A percentile compares a stretch with the other conserved stretches of the same genome.
These are phyloP conservation scores for Thalassiosira pacifica DNA, from an alignment of 352 stramenopile genomes.

Conservation along the genomic window DNA sequence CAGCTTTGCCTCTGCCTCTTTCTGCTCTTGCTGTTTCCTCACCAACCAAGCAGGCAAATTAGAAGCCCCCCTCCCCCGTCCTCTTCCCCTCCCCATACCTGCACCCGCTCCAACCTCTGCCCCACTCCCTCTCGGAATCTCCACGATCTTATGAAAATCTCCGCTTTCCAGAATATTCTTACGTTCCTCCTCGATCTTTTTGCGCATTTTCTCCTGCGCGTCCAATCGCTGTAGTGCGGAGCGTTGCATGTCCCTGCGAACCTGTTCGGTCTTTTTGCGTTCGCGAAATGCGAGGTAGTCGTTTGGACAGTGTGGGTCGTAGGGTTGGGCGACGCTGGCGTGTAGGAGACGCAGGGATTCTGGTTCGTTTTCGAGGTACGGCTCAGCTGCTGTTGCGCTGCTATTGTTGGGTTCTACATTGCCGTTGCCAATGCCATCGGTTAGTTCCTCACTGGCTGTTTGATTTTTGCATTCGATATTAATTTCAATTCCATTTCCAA, in stretches of 20 bases:
- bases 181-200: slow-evolving; percentile 70
- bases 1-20: neutral
- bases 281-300: slow-evolving; percentile 83
- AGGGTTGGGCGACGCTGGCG: slow-evolving; percentile 59
- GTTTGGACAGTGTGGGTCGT: slow-evolving; percentile 82
- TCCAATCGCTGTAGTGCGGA: slow-evolving; percentile 68
- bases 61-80: slow-evolving; percentile 66
- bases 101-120: slow-evolving; percentile 10
- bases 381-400: slow-evolving; percentile 18
- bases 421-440: too few species aligned
- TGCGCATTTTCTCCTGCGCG: slow-evolving; percentile 63
- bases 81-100: slow-evolving; percentile 59
- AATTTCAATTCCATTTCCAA: too few species aligned
- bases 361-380: slow-evolving; percentile 58
- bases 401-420: slow-evolving; percentile 5
- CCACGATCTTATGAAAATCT: slow-evolving; percentile 53
- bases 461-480: slow-evolving; percentile 15
- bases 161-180: slow-evolving; percentile 53
- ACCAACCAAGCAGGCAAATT: slow-evolving; percentile 86
- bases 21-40: slow-evolving; percentile 70
- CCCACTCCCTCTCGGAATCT: slow-evolving; percentile 53
- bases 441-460: too few species aligned
- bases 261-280: slow-evolving; percentile 54
- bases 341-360: slow-evolving; percentile 50
- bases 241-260: slow-evolving; percentile 66